Percentiles rank a stretch among this genome's conserved stretches.
Conservation (phyloP, 495 filamentous ascomycete species). For the Venustampulla echinocandica region DNA sequence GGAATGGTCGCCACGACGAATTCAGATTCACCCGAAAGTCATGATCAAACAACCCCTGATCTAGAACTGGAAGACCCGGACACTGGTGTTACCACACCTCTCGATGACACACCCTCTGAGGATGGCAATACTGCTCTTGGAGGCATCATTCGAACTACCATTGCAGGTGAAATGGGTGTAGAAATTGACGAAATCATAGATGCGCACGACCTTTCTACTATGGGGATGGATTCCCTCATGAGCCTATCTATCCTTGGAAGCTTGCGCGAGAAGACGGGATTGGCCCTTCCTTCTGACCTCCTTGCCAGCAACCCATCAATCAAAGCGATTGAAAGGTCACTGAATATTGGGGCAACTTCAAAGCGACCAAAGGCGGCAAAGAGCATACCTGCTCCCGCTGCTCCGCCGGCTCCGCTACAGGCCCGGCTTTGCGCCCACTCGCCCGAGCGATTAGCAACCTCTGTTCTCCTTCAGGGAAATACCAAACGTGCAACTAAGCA, state of each 20-base stretch:
- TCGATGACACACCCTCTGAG: slow-evolving; percentile 4
- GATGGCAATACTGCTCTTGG: slow-evolving; percentile 2
- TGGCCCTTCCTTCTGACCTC: slow-evolving; percentile 39
- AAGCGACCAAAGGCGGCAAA: slow-evolving; percentile 5
- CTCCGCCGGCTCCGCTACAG: not conserved
- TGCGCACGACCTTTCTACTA: slow-evolving; percentile 38
- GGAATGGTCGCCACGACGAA: slow-evolving; percentile 30
- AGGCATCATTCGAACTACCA: slow-evolving; percentile 32
- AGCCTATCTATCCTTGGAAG: slow-evolving; percentile 45
- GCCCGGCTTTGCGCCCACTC: not conserved
- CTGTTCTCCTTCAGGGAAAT: slow-evolving; percentile 57
- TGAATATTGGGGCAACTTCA: slow-evolving; percentile 1
- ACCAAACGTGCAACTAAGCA: slow-evolving; percentile 49
- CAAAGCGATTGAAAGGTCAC: slow-evolving; percentile 19
- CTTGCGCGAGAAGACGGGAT: slow-evolving; percentile 48
- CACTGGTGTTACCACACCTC: slow-evolving; percentile 15
- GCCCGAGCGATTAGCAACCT: slow-evolving; percentile 24
- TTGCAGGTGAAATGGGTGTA: slow-evolving; percentile 62
- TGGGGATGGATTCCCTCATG: slow-evolving; percentile 58
- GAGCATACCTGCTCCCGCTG: not conserved
- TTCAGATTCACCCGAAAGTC: not conserved
- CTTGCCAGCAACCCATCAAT: slow-evolving; percentile 35
- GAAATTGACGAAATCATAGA: slow-evolving; percentile 52
- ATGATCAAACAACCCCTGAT: slow-evolving; percentile 43
- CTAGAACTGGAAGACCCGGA: slow-evolving; percentile 20